phyloP scores from a whole-genome alignment of 1,284 basidiomycete genomes.

The Wolfiporia cocos region DNA sequence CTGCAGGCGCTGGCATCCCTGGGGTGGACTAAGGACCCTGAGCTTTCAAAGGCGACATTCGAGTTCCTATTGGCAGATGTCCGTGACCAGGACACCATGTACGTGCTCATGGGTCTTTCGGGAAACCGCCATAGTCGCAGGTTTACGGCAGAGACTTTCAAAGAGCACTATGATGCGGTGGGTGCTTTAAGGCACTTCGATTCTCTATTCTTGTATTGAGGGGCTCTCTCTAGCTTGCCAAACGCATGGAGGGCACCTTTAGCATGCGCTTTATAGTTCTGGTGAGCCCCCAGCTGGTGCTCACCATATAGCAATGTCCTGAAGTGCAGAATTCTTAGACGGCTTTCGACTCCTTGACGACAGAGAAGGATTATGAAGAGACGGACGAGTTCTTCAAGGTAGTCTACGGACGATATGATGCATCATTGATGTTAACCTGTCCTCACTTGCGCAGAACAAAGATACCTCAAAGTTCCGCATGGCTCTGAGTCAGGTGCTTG shows the following conservation, averaged over 20 bases:
- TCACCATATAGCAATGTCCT: neutral
- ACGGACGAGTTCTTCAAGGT: conserved; percentile 64
- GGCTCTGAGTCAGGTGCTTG: conserved; percentile 59
- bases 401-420: neutral
- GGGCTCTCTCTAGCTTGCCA: conserved; percentile 43
- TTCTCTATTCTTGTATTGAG: neutral
- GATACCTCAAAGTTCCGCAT: conserved; percentile 62
- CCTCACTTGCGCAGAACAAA: conserved; percentile 45
- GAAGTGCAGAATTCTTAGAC: neutral
- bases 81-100: conserved; percentile 61
- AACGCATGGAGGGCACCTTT: conserved; percentile 69
- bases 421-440: neutral
- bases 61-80: conserved; percentile 48
- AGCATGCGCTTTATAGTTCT: conserved; percentile 44
- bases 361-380: conserved; percentile 61
- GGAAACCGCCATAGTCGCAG: conserved; percentile 40
- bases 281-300: conserved; percentile 25
- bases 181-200: conserved; percentile 23
- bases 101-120: conserved; percentile 42
- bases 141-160: conserved; percentile 39
- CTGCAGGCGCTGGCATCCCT: conserved; percentile 63
- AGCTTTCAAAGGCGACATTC: conserved; percentile 53
- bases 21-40: conserved; percentile 37
- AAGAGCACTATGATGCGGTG: conserved; percentile 58
- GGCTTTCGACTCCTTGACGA: conserved; percentile 53